A percentile compares a stretch with the other conserved stretches of the same genome.
These are phyloP conservation scores for Kappamyces sp. DNA, from an alignment of 192 early-diverging fungal genomes.

Conservation along the genomic window DNA sequence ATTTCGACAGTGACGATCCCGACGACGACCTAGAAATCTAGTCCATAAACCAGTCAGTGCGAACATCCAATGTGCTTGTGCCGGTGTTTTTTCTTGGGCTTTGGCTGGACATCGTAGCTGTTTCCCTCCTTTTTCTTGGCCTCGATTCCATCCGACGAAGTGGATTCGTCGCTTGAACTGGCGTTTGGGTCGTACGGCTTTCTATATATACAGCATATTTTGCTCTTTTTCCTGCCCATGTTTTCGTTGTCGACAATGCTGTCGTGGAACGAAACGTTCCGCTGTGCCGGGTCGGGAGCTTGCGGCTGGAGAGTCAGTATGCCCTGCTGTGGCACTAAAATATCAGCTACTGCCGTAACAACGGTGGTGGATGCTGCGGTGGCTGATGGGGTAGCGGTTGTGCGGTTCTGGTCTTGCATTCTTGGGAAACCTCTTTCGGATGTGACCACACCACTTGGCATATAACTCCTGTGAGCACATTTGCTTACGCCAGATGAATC, in stretches of 20 bases:
- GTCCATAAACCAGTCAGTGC: too few relatives aligned
- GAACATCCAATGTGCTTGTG: too few relatives aligned
- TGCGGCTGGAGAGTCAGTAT: too few relatives aligned
- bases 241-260: conserved; percentile 8
- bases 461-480: too few relatives aligned
- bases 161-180: not conserved
- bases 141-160: not conserved
- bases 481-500: too few relatives aligned
- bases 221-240: conserved; percentile 11
- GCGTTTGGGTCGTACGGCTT: conserved; percentile 3
- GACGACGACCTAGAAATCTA: conserved; percentile 87
- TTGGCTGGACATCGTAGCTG: conserved; percentile 11
- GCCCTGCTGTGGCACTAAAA: too few relatives aligned
- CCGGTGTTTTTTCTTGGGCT: conserved; percentile 11
- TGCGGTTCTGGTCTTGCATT: conserved; percentile 1
- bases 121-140: too few relatives aligned
- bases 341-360: too few relatives aligned
- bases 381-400: conserved; percentile 4
- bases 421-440: too few relatives aligned
- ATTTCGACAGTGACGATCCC: conserved; percentile 83
- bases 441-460: too few relatives aligned
- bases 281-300: too few relatives aligned
- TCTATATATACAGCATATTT: conserved; percentile 11
- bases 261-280: conserved; percentile 6
- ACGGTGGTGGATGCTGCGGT: not conserved